Evolutionary conservation across 1,139 yeast genomes (phyloP).

Genomic region (Candida sojae): DNA sequence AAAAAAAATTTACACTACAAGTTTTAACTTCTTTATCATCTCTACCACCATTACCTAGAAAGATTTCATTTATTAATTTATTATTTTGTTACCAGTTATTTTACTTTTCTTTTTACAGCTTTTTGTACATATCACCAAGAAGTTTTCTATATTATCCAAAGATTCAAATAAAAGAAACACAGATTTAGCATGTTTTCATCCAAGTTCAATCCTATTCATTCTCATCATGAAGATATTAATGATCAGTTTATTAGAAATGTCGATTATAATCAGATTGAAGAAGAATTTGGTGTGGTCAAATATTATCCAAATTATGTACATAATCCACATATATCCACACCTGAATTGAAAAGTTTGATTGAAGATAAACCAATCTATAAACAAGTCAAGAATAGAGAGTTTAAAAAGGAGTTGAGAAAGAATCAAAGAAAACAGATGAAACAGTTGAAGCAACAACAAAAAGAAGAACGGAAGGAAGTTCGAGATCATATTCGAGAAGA

Average conservation of each 20-base stretch:
- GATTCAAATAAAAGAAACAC: not conserved
- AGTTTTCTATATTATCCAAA: no score
- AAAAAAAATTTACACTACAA: not conserved
- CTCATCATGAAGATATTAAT: not conserved
- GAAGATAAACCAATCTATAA: conserved; percentile 44
- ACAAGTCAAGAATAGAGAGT: conserved; percentile 34
- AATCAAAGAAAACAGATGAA: conserved; percentile 7
- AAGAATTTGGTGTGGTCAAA: conserved; percentile 35
- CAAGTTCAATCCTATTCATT: not conserved
- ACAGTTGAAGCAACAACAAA: conserved; percentile 11
- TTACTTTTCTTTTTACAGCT: no score
- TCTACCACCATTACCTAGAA: not conserved
- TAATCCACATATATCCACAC: conserved; percentile 40
- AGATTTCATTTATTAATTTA: no score
- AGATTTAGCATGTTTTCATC: not conserved
- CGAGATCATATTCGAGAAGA: conserved; percentile 12
- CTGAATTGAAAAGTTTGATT: conserved; percentile 36
- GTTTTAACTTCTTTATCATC: not conserved
- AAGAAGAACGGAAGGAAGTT: conserved; percentile 7
- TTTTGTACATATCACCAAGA: no score
- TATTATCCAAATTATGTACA: conserved; percentile 45
- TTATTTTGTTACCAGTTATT: no score
- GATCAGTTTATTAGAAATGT: conserved; percentile 4
- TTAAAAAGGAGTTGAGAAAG: conserved; percentile 8
- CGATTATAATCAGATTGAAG: conserved; percentile 42